A percentile compares a stretch with the other conserved stretches of the same genome.
Evolutionary conservation across 23 red algal species (phyloP).

Genomic region (Gracilaria gracilis): DNA sequence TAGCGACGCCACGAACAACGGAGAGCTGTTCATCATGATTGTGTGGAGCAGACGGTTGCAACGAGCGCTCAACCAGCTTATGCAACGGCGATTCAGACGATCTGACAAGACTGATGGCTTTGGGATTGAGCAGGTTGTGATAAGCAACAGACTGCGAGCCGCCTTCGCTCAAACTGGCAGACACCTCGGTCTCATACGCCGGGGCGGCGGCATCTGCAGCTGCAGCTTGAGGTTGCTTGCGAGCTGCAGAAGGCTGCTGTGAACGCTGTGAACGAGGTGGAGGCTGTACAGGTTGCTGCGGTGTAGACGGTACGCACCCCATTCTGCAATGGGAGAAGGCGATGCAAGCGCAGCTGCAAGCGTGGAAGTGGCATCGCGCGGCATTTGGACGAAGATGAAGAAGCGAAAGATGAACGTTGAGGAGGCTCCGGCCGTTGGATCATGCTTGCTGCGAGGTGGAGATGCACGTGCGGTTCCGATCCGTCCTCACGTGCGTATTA

Average conservation of each 20-base stretch:
- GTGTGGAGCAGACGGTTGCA: not conserved
- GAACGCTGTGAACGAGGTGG: not conserved
- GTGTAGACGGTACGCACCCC: slow-evolving; percentile 27
- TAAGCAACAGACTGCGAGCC: slow-evolving; percentile 4
- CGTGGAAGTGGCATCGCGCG: not conserved
- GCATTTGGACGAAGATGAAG: not conserved
- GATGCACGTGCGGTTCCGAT: no score
- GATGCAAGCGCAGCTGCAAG: no score
- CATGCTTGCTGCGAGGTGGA: no score
- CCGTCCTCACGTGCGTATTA: no score
- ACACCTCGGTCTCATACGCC: slow-evolving; percentile 32
- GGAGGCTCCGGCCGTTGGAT: no score
- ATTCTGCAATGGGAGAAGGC: not conserved
- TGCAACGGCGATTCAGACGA: not conserved
- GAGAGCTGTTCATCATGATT: not conserved
- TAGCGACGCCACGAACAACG: slow-evolving; percentile 54
- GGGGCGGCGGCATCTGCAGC: not conserved
- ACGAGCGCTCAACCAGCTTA: not conserved
- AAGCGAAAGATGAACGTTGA: no score
- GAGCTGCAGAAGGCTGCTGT: not conserved
- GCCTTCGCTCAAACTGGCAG: slow-evolving; percentile 38
- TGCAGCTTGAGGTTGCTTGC: not conserved
- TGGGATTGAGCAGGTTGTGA: slow-evolving; percentile 29
- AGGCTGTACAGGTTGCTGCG: not conserved
- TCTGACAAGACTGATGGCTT: not conserved